A percentile compares a stretch with the other conserved stretches of the same genome.
Evolutionary conservation across 2,329 filamentous ascomycete species (phyloP).

Genomic region (Fusarium sp.): DNA sequence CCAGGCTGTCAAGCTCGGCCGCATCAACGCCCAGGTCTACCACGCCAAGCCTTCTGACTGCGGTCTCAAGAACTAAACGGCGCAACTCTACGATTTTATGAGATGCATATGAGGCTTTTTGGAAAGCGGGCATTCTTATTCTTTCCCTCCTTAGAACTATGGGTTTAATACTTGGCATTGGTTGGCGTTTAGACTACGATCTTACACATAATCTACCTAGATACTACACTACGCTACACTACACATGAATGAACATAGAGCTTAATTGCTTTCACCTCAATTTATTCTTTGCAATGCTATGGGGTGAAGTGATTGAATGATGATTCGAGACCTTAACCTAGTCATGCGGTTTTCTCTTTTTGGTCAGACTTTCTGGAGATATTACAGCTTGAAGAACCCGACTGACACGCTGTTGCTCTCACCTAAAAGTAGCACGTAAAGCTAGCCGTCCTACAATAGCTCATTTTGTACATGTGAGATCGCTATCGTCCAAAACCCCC

Average conservation of each 20-base stretch:
- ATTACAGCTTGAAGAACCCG: not conserved
- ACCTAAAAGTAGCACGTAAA: not conserved
- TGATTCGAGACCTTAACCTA: not conserved
- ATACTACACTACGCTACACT: conserved; percentile 29
- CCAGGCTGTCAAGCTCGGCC: conserved; percentile 58
- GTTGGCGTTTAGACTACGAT: conserved; percentile 37
- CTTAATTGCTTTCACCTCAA: conserved; percentile 4
- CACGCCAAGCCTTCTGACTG: conserved; percentile 57
- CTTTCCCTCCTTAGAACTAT: conserved; percentile 37
- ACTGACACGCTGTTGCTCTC: not conserved
- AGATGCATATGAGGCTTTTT: conserved; percentile 16
- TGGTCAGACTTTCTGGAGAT: not conserved
- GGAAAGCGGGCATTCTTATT: conserved; percentile 19
- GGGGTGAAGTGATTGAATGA: not conserved
- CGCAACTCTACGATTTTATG: conserved; percentile 17
- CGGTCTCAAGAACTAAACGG: conserved; percentile 44
- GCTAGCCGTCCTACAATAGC: not conserved
- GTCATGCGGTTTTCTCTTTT: not conserved
- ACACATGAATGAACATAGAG: conserved; percentile 29
- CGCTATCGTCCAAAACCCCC: not conserved
- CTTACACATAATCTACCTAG: conserved; percentile 33
- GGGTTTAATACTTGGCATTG: conserved; percentile 37
- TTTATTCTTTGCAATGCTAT: not conserved
- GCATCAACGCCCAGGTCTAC: conserved; percentile 57
- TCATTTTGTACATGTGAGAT: not conserved